A percentile compares a stretch with the other conserved stretches of the same genome.
phyloP scores from a whole-genome alignment of 2,329 filamentous ascomycete genomes.

The Neophaeococcomyces aloes region DNA sequence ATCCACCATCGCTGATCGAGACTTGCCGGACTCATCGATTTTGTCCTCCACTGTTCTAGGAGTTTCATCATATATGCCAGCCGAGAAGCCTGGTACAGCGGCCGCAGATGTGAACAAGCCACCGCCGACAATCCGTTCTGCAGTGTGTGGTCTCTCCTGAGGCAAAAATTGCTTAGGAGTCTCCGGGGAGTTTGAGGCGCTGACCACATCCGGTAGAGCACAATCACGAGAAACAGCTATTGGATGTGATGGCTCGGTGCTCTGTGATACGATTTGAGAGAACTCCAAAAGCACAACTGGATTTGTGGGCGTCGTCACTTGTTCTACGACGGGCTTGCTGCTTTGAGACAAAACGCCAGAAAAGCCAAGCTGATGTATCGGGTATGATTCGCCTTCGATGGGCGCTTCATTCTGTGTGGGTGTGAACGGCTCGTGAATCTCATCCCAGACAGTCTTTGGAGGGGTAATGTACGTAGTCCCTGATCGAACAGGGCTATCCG shows the following conservation, averaged over 20 bases:
- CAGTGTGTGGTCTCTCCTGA: constrained; percentile 28
- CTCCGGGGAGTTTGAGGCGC: not conserved
- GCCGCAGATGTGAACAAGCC: constrained; percentile 18
- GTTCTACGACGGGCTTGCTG: constrained; percentile 13
- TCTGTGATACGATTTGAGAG: constrained; percentile 25
- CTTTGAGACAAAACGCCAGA: constrained; percentile 25
- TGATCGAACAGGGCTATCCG: constrained; percentile 23
- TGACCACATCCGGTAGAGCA: constrained; percentile 28
- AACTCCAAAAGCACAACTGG: constrained; percentile 5
- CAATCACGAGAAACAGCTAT: no score
- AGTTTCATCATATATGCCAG: constrained; percentile 27
- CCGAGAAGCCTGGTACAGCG: constrained; percentile 16
- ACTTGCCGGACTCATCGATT: constrained; percentile 44
- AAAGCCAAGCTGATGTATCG: constrained; percentile 15
- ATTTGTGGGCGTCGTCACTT: constrained; percentile 9
- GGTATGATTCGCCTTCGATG: constrained; percentile 9
- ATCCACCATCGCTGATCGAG: constrained; percentile 26
- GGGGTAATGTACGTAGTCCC: constrained; percentile 28
- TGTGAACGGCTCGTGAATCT: constrained; percentile 30
- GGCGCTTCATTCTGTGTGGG: constrained; percentile 9
- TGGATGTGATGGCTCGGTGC: constrained; percentile 14
- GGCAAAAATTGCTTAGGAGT: not conserved
- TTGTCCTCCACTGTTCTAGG: constrained; percentile 54
- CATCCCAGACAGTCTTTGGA: constrained; percentile 34
- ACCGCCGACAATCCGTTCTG: constrained; percentile 9